A percentile compares a stretch with the other conserved stretches of the same genome.
These are phyloP conservation scores for Talaromyces verruculosus DNA, from an alignment of 2,329 filamentous ascomycete species.

Conservation along the genomic window DNA sequence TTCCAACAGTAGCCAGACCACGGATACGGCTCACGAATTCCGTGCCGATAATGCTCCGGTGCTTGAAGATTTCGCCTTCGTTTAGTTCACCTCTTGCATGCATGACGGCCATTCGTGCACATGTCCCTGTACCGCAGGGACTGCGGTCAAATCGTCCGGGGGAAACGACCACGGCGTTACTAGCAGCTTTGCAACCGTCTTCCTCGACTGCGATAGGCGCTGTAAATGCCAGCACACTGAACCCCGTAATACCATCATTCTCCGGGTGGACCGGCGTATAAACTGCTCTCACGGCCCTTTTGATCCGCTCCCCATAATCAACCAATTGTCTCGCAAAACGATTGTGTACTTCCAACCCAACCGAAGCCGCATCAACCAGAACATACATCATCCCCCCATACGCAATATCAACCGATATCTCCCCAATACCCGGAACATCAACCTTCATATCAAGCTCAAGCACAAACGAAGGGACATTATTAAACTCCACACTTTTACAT, in stretches of 20 bases:
- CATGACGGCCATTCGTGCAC: conserved; percentile 46
- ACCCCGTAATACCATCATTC: conserved; percentile 44
- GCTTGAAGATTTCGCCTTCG: conserved; percentile 40
- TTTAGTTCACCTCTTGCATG: conserved; percentile 44
- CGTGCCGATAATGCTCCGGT: conserved; percentile 47
- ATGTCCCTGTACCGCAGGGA: conserved; percentile 50
- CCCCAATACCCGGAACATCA: conserved; percentile 44
- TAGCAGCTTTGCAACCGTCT: conserved; percentile 32
- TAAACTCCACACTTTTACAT: conserved; percentile 47
- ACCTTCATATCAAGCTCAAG: conserved; percentile 42
- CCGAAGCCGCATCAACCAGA: conserved; percentile 42
- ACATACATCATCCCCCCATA: conserved; percentile 52
- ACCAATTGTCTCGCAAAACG: conserved; percentile 33
- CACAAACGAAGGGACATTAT: conserved; percentile 50
- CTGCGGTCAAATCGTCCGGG: conserved; percentile 50
- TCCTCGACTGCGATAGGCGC: conserved; percentile 31
- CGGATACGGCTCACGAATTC: conserved; percentile 45
- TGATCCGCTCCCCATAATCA: conserved; percentile 47
- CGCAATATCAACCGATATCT: conserved; percentile 45
- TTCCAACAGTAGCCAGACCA: conserved; percentile 41
- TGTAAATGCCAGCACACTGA: conserved; percentile 44
- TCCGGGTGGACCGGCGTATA: conserved; percentile 47
- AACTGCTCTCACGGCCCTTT: conserved; percentile 37
- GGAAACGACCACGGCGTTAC: conserved; percentile 47
- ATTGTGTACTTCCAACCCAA: conserved; percentile 28